phyloP scores from a whole-genome alignment of 2,329 filamentous ascomycete genomes.

The Penicillium sp. region DNA sequence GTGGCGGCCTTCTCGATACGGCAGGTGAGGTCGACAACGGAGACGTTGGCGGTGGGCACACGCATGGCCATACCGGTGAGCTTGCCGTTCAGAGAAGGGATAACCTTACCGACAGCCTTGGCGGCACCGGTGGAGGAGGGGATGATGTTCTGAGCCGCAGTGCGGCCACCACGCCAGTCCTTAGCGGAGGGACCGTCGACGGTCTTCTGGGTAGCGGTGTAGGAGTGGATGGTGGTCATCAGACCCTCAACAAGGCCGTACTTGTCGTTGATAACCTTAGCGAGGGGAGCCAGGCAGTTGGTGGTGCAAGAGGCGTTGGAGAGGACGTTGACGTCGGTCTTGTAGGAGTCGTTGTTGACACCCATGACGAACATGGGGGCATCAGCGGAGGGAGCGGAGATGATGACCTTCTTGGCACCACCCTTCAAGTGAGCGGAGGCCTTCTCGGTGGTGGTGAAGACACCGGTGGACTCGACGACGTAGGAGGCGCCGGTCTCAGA shows the following conservation, averaged over 20 bases:
- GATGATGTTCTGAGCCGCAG: constrained; percentile 99
- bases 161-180: constrained; percentile 99
- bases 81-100: constrained; percentile 97
- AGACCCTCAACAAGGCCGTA: constrained; percentile 97
- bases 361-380: constrained; percentile 99
- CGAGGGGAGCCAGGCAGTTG: constrained; percentile 99
- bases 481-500: constrained; percentile 83
- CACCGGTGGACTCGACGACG: constrained; percentile 96
- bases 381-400: constrained; percentile 64
- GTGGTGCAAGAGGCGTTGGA: constrained; percentile 99
- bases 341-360: constrained; percentile 96
- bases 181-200: constrained; percentile 97
- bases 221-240: constrained; percentile 99
- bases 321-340: constrained; percentile 86
- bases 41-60: constrained; percentile 98
- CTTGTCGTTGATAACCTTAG: constrained; percentile 99
- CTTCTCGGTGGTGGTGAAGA: constrained; percentile 99
- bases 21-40: constrained; percentile 95
- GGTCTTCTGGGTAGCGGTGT: constrained; percentile 99
- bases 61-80: constrained; percentile 99
- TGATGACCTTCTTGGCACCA: constrained; percentile 97
- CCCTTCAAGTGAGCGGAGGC: constrained; percentile 91
- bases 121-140: constrained; percentile 98
- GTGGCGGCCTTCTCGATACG: constrained; percentile 83
- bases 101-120: constrained; percentile 99